Evolutionary conservation across 2,329 filamentous ascomycete species (phyloP).

Genomic region (Cladorrhinum sp.): DNA sequence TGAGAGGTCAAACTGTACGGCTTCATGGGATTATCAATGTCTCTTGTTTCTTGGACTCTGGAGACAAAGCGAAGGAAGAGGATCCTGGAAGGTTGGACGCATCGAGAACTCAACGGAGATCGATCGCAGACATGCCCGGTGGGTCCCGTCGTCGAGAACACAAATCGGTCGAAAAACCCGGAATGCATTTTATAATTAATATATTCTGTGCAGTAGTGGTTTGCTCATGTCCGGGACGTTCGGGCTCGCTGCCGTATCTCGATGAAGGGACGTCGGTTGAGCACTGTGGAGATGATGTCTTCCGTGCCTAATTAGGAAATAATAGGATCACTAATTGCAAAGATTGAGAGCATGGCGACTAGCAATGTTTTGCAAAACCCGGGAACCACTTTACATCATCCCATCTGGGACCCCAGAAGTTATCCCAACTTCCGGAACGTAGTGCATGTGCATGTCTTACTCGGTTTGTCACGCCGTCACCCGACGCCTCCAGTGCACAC

Average conservation of each 20-base stretch:
- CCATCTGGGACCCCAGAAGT: not conserved
- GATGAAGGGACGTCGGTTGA: not conserved
- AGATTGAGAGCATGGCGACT: not conserved
- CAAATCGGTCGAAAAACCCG: not conserved
- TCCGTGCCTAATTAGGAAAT: not conserved
- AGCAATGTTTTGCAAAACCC: not conserved
- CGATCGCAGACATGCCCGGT: constrained; percentile 6
- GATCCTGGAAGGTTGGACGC: not conserved
- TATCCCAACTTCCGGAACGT: not conserved
- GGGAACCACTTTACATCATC: not conserved
- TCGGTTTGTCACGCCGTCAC: not conserved
- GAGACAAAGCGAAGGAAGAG: not conserved
- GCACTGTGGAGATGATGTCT: not conserved
- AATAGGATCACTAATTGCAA: not conserved
- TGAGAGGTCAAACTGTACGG: not conserved
- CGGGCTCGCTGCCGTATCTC: not conserved
- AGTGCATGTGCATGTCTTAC: not conserved
- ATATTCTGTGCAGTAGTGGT: not conserved
- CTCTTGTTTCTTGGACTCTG: not conserved
- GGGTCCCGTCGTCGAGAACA: not conserved
- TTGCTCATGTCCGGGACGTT: not conserved
- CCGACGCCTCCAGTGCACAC: not conserved
- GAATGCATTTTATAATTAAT: not conserved
- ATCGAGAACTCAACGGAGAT: not conserved
- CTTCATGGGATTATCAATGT: not conserved